These are phyloP conservation scores for Sextonia rubra DNA, from an alignment of 164 flowering plant species.

Conservation along the genomic window DNA sequence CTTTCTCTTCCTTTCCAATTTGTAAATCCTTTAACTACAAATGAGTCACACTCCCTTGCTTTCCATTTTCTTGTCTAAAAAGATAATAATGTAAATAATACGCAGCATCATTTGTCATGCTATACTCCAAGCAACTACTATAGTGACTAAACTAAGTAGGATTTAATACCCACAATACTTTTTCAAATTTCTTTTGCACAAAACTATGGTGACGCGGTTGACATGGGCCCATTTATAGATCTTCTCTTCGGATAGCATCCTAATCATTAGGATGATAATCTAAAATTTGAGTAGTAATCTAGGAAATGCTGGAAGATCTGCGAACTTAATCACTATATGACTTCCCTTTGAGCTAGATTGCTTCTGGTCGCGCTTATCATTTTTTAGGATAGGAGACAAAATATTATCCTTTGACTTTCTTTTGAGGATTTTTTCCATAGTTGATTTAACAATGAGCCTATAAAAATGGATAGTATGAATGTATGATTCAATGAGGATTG, in stretches of 20 bases:
- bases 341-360: background rate
- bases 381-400: background rate
- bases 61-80: background rate
- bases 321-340: background rate
- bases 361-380: background rate
- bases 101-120: background rate
- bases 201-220: background rate
- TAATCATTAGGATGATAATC: background rate
- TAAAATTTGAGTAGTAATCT: background rate
- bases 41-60: background rate
- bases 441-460: background rate
- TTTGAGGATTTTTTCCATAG: background rate
- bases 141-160: background rate
- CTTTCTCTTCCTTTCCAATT: conserved; percentile 1
- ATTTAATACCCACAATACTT: background rate
- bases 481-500: too few relatives aligned
- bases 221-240: conserved; percentile 1
- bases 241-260: background rate
- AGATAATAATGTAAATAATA: background rate
- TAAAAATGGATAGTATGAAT: too few relatives aligned
- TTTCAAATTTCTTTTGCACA: background rate
- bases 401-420: background rate
- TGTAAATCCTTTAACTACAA: background rate
- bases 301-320: background rate
- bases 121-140: conserved; percentile 5